Base-by-base conservation (phyloP, 768 basidiomycete genomes). In the Boletus fagicola region DNA sequence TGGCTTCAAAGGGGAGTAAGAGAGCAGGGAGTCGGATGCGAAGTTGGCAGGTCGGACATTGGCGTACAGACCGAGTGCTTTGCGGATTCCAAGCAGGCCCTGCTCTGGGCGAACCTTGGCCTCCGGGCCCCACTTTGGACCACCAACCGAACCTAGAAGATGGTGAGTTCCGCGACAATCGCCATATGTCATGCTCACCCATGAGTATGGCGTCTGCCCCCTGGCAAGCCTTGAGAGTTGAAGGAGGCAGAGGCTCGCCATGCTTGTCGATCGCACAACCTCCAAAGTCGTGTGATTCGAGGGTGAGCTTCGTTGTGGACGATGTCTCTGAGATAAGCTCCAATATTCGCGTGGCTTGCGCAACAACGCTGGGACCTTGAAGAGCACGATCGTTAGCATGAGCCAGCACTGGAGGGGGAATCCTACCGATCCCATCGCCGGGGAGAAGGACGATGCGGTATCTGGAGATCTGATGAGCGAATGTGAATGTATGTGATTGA, bases 21-120 rank as follows among this genome's bases (percentile, higher is more conserved):
- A 77, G 54, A 99, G 75, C 48, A 99, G 83, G 24, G 92, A 88
- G 48, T 98, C 91, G 9, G 93, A 94, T 1, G 92, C 94, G 65
- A 99, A 94, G 69, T 90, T 92, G 12, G 94, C 92, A 13, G 97
- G 97, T 31, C 97, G 91, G 72, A 99, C 97, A 77, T 99, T 99
- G 70, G 94, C 96, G 76, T 95, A 98, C 48, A 98, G 83, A 22
- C 94, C 96, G 53, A 98, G 87, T 30, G 83, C 85, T 75, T 99
- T 98, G 63, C 97, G 87, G 51, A 99, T 83, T 8, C 77, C 71
- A 30, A 99, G 85, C 12, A 99, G 83, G 53, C 97, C 97, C 59
- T 85, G 84, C 72, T 99, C 97, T 18, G 97, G 97, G 54, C 97
- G 87, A 53, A 98, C 84, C 72, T 88, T 87, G 58, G 84, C 81